These are phyloP conservation scores for Blastomyces gilchristii DNA, from an alignment of 2,329 filamentous ascomycete genomes.

Conservation along the genomic window DNA sequence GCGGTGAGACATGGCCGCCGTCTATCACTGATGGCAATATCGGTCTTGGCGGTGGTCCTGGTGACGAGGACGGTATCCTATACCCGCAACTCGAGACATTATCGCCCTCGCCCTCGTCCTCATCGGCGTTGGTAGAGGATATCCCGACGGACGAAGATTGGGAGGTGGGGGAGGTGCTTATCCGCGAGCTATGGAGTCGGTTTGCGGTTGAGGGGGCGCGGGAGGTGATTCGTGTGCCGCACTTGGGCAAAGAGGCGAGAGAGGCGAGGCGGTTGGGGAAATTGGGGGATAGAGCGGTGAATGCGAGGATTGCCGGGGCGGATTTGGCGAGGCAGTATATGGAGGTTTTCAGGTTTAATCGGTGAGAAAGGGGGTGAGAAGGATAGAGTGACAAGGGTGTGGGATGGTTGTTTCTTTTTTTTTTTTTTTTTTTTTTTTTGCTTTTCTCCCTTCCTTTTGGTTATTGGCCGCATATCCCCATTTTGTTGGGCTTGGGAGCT, in stretches of 20 bases:
- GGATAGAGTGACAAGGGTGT: neutral
- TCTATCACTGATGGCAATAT: neutral
- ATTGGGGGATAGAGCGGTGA: slow-evolving; percentile 11
- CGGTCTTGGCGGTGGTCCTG: neutral
- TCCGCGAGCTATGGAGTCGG: slow-evolving; percentile 34
- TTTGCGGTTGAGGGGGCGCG: slow-evolving; percentile 30
- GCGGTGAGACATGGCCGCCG: neutral
- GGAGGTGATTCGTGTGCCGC: slow-evolving; percentile 35
- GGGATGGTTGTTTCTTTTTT: neutral
- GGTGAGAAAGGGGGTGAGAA: slow-evolving; percentile 18
- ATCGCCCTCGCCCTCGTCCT: neutral
- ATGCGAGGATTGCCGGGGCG: slow-evolving; percentile 23
- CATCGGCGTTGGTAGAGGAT: neutral
- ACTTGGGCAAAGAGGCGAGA: slow-evolving; percentile 31
- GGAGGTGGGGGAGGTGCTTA: slow-evolving; percentile 31
- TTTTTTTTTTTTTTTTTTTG: neutral
- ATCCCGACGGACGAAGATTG: slow-evolving; percentile 25
- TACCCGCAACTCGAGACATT: neutral
- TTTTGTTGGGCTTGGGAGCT: neutral
- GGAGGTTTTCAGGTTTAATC: slow-evolving; percentile 36
- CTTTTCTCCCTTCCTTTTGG: neutral
- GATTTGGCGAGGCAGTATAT: slow-evolving; percentile 38
- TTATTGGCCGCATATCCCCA: neutral
- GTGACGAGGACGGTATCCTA: neutral
- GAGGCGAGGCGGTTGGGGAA: slow-evolving; percentile 14